Base-by-base conservation (phyloP, 192 early-diverging fungal genomes). In the Gigaspora rosea region DNA sequence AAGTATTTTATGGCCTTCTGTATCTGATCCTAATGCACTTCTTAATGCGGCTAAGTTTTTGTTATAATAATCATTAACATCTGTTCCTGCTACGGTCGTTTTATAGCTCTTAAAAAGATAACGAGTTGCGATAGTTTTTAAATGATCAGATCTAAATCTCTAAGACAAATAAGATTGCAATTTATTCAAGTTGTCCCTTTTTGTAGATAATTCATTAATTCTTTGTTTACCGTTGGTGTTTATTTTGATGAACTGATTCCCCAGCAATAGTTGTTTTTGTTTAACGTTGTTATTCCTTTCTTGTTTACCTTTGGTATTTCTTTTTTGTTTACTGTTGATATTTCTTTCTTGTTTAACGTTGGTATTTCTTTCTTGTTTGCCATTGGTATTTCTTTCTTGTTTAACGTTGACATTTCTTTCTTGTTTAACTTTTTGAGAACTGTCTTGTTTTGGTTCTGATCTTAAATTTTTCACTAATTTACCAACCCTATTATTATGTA, bases 391-490 rank as follows among this genome's bases (percentile, higher is more conserved):
- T 8, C 18, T 18, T 20, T 58, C 56, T 58, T n/a, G n/a, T n/a
- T n/a, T n/a, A n/a, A n/a, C n/a, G n/a, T n/a, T n/a, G n/a, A n/a
- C n/a, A n/a, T n/a, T n/a, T n/a, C n/a, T n/a, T n/a, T n/a, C n/a
- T n/a, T 58, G 7, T 12, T 58, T 22, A 20, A 20, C 56, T 50
- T 68, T 68, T 47, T 68, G 12, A 4, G 6, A 41, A 41, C 41
- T 41, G 7, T 41, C 0, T 41, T 41, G 41, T 41, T 41, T 41
- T 7, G 41, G 41, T 41, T 41, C 41, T 41, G 41, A 41, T 41
- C 41, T 41, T 68, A 22, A 68, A 48, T 8, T n/a, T 68, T 47
- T 68, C 13, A n/a, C 66, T 68, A 68, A 68, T 68, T 50, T 68
- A 18, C 66, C 46, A 16, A 1, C 12, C 46, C 47, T 22, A 9